Conservation (phyloP, 2,329 filamentous ascomycete genomes). For the Cytospora mali region DNA sequence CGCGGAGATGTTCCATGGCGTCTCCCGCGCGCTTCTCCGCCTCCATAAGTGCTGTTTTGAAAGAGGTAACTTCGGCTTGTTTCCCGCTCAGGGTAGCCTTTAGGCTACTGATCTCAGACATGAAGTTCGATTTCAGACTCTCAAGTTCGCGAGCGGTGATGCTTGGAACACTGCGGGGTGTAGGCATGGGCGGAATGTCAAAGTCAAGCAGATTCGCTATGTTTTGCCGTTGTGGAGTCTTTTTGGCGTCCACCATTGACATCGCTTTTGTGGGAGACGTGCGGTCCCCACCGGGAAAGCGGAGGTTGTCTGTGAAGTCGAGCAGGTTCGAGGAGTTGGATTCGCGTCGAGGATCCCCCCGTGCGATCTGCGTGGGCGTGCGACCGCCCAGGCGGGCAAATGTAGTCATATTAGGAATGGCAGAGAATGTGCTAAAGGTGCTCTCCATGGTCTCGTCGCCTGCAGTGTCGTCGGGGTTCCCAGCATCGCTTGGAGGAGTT, state of each 20-base stretch:
- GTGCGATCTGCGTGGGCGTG: conserved; percentile 33
- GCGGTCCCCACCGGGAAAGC: conserved; percentile 41
- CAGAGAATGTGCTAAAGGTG: conserved; percentile 87
- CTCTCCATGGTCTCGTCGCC: conserved; percentile 76
- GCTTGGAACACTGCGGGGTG: conserved; percentile 85
- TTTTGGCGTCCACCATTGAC: conserved; percentile 35
- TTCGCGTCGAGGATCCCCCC: conserved; percentile 37
- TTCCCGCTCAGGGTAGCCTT: conserved; percentile 90
- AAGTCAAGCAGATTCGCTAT: conserved; percentile 79
- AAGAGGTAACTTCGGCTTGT: conserved; percentile 84
- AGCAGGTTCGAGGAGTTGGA: conserved; percentile 75
- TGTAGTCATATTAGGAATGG: conserved; percentile 82
- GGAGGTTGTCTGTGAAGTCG: conserved; percentile 81
- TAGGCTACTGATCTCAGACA: conserved; percentile 92
- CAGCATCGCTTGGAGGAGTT: conserved; percentile 10
- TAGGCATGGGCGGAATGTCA: conserved; percentile 91
- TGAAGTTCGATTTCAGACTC: conserved; percentile 84
- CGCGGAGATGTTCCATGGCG: conserved; percentile 79
- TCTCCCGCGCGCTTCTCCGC: conserved; percentile 91
- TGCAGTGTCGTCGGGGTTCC: conserved; percentile 39
- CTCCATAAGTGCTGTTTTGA: conserved; percentile 86
- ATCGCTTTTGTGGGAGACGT: conserved; percentile 43
- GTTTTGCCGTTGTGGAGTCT: conserved; percentile 54
- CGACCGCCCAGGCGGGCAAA: conserved; percentile 69
- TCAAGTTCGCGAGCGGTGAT: conserved; percentile 93